Evolutionary conservation across 768 basidiomycete species (phyloP), one percentile per base, ranked within the genome.

Genomic region (Xerocomus spinulosus): DNA sequence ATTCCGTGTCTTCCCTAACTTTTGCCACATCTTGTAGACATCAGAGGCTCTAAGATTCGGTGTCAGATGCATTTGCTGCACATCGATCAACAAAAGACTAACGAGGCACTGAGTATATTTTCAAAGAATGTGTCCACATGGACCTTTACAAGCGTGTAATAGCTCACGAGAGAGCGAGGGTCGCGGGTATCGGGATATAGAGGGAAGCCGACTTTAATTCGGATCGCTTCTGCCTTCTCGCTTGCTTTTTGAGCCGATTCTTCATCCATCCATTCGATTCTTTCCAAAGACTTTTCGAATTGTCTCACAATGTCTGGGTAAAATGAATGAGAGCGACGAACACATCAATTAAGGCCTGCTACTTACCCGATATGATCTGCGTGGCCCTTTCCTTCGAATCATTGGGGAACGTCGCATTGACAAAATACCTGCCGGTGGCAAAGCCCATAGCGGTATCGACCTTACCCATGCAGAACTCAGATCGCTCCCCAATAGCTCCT

Each of bases 161-260:
- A 98, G 33, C 61, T 69, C 24, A 76, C 73, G 36, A 98, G 77
- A 9, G 88, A 83, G 21, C 68, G 67, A 32, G 92, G 75, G 59
- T 82, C 73, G 15, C 73, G 73, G 1, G 89, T 93, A 64, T 98
- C 77, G 2, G 96, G 96, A 2, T 82, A 90, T 10, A 85, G 60
- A 1, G 96, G 95, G 69, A 84, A 98, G 48, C 96, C 96, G 52
- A 99, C 88, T 74, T 97, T 95, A 65, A 92, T 79, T 24, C 83
- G 81, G 44, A 53, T 53, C 30, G 24, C 33, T 42, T 59, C 49
- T 23, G 84, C 90, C 77, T 98, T 98, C 60, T 85, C 79, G 13
- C 83, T 81, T 5, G 96, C 96, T 47, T 83, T 90, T 33, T 73
- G 71, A 10, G 89, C 83, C 3, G 91, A 91, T 54, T 81, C 68